These are phyloP conservation scores for Albophoma yamanashiensis DNA, from an alignment of 2,329 filamentous ascomycete species.

Conservation along the genomic window DNA sequence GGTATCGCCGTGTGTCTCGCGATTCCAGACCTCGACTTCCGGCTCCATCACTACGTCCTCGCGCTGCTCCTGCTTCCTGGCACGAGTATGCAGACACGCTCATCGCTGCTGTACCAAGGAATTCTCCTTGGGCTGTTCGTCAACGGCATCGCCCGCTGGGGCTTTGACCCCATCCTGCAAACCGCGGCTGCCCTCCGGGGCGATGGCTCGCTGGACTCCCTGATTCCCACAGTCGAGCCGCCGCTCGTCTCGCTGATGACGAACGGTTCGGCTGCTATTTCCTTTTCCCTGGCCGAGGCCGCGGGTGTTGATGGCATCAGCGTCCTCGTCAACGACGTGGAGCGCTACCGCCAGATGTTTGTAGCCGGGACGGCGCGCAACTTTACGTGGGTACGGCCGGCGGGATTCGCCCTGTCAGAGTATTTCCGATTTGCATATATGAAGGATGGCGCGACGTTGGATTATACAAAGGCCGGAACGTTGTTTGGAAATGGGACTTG, in stretches of 20 bases:
- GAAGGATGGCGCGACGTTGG: constrained; percentile 50
- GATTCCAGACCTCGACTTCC: constrained; percentile 67
- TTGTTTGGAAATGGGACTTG: constrained; percentile 58
- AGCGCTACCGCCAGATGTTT: constrained; percentile 65
- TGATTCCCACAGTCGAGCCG: constrained; percentile 42
- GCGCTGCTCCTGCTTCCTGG: constrained; percentile 79
- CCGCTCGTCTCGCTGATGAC: constrained; percentile 34
- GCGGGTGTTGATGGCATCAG: constrained; percentile 58
- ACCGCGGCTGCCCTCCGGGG: constrained; percentile 63
- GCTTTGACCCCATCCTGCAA: constrained; percentile 80
- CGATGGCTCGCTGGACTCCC: constrained; percentile 52
- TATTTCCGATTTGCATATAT: constrained; percentile 74
- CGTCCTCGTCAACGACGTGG: constrained; percentile 80
- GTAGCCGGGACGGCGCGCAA: constrained; percentile 34
- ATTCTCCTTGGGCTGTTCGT: constrained; percentile 84
- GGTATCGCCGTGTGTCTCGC: constrained; percentile 59
- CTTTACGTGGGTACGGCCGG: constrained; percentile 51
- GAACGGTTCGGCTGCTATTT: constrained; percentile 49
- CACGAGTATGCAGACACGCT: constrained; percentile 78
- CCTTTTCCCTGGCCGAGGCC: constrained; percentile 42
- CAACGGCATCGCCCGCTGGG: constrained; percentile 90
- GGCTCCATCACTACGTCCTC: constrained; percentile 92
- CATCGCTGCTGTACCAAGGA: constrained; percentile 78
- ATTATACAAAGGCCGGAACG: constrained; percentile 66
- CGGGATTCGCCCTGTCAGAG: constrained; percentile 39